Base-by-base conservation (phyloP, 495 filamentous ascomycete species). In the Lasiosphaeriaceae sp. region DNA sequence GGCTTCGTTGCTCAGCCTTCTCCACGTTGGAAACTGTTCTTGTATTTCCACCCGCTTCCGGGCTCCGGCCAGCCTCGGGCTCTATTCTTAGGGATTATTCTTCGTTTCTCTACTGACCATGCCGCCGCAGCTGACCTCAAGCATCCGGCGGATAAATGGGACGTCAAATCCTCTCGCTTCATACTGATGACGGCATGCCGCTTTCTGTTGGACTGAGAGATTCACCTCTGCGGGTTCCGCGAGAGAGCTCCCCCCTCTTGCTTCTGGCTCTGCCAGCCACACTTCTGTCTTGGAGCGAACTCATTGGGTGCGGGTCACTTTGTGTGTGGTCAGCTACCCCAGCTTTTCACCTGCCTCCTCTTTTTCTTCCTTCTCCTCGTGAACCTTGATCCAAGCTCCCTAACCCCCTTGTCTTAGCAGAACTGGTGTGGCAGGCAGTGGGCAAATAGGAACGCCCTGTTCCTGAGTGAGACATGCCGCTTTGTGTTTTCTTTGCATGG, bases 101-200 rank as follows among this genome's bases (percentile, higher is more conserved):
- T 53, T 22, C 11, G 39, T 21, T n/a, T 44, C 37, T 47, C 37
- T 54, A 43, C 29, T 41, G 46, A 21, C 44, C 41, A 51, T 55
- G 43, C 50, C 48, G 56, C 53, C 34, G 29, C 44, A 55, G 47
- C 56, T 55, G 60, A 55, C 51, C 29, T 54, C 26, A 31, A 52
- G 29, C 20, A 53, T 16, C 48, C 60, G 60, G 60, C 60, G 60
- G 60, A 39, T 62, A 62, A 62, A 62, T 62, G 47, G 26, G 46
- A 31, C 37, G 24, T 34, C 21, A n/a, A 50, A 52, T 39, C 29
- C 20, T 46, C 35, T 57, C 37, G 49, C 17, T 12, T 35, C 50
- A 50, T 55, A 23, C 17, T 22, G 26, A 21, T 41, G 44, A 45
- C 43, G 51, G 31, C 48, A 48, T 35, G 26, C 55, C 34, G 17